Conservation (phyloP, 2,329 filamentous ascomycete genomes). For the Botrytis fragariae region DNA sequence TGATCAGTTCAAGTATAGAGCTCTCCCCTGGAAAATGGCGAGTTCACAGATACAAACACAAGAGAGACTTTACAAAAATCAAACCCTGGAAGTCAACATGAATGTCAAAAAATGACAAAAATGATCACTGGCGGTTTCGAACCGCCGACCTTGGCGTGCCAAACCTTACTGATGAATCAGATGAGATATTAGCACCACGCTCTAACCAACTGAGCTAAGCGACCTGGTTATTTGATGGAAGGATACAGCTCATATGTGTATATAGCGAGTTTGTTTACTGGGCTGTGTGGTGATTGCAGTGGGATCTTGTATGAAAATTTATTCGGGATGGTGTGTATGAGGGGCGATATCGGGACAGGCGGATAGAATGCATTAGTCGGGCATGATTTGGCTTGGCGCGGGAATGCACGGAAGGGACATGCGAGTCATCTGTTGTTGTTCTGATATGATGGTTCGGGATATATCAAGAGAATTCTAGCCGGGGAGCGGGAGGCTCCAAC, state of each 20-base stretch:
- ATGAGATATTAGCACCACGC: constrained; percentile 9
- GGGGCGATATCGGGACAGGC: neutral
- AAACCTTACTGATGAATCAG: neutral
- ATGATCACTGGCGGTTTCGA: neutral
- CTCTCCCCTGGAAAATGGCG: no score
- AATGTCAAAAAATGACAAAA: neutral
- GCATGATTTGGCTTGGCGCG: no score
- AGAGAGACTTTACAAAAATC: no score
- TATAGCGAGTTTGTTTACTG: no score
- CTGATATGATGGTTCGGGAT: neutral
- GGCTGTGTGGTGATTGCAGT: neutral
- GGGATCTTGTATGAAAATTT: neutral
- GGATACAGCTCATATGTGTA: no score
- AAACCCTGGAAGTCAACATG: no score
- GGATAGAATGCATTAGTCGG: neutral
- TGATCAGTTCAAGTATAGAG: neutral
- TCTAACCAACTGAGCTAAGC: constrained; percentile 15
- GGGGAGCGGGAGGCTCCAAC: neutral
- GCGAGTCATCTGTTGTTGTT: neutral
- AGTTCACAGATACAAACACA: neutral
- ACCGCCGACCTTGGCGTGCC: constrained; percentile 4
- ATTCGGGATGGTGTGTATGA: neutral
- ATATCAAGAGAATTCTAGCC: neutral
- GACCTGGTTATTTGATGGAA: neutral
- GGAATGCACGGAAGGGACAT: neutral